Evolutionary conservation across 352 stramenopile genomes (phyloP).

Genomic region (Pythium brassicae): DNA sequence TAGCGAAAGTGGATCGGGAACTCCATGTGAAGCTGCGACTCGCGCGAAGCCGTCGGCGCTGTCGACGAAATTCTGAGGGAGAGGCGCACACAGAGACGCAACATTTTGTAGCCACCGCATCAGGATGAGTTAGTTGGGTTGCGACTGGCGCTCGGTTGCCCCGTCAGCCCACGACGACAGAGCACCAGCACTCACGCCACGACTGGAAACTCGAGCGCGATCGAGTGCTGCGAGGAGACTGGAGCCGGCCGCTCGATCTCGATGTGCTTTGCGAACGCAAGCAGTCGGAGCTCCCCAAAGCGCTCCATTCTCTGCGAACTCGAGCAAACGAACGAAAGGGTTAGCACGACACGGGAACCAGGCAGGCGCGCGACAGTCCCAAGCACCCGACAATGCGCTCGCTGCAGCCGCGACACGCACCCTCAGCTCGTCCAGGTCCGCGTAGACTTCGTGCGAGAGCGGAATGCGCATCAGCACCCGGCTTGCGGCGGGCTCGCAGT

Average conservation of each 20-base stretch:
- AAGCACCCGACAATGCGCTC: too few species aligned
- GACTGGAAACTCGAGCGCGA: slow-evolving; percentile 42
- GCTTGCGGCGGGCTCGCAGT: slow-evolving; percentile 5
- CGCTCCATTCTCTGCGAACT: slow-evolving; percentile 43
- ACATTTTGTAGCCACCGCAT: background rate
- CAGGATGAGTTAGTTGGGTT: background rate
- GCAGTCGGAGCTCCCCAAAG: slow-evolving; percentile 36
- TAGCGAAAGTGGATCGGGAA: slow-evolving; percentile 66
- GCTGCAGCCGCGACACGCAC: slow-evolving; percentile 13
- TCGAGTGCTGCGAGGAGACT: slow-evolving; percentile 45
- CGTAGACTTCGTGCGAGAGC: slow-evolving; percentile 36
- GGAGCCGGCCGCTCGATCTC: slow-evolving; percentile 56
- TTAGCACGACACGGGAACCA: background rate
- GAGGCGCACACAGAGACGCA: background rate
- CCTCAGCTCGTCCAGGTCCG: slow-evolving; percentile 54
- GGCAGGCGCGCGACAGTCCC: too few species aligned
- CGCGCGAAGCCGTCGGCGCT: background rate
- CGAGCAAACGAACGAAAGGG: background rate
- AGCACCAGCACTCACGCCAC: slow-evolving; percentile 15
- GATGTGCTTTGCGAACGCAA: slow-evolving; percentile 53
- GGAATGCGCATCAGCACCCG: slow-evolving; percentile 32
- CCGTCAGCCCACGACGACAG: background rate
- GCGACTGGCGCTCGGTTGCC: background rate
- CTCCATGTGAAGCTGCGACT: slow-evolving; percentile 20
- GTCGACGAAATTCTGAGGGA: slow-evolving; percentile 7